These are phyloP conservation scores for Rosellinia necatrix DNA, from an alignment of 2,329 filamentous ascomycete species.

Conservation along the genomic window DNA sequence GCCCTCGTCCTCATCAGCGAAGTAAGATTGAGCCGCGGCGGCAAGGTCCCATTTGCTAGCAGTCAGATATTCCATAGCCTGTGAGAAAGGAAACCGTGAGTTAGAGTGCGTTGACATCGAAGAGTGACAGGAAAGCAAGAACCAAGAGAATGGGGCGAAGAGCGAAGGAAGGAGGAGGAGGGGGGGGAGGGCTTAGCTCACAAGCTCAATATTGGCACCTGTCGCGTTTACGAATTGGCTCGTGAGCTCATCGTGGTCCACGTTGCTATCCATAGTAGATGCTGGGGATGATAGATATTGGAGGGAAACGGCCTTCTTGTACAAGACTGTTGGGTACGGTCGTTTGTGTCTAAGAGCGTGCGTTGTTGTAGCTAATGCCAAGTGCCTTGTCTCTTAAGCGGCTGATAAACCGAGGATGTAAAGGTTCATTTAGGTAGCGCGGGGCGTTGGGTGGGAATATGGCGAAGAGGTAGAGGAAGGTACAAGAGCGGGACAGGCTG, in stretches of 20 bases:
- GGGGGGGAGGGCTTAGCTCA: conserved; percentile 33
- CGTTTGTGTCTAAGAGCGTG: background rate
- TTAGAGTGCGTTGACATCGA: background rate
- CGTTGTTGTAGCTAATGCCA: too few relatives aligned
- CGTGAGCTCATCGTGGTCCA: conserved; percentile 50
- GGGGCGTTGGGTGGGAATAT: too few relatives aligned
- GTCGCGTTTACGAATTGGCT: conserved; percentile 62
- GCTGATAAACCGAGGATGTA: too few relatives aligned
- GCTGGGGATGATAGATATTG: background rate
- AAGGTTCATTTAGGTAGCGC: too few relatives aligned
- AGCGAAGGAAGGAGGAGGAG: background rate
- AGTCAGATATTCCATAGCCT: conserved; percentile 71
- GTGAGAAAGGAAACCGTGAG: background rate
- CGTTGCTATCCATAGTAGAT: conserved; percentile 42
- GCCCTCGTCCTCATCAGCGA: conserved; percentile 58
- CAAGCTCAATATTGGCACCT: conserved; percentile 49
- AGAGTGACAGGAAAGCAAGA: background rate
- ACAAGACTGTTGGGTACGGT: background rate
- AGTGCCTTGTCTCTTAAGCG: too few relatives aligned
- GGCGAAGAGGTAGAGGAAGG: too few relatives aligned
- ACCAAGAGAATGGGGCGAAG: background rate
- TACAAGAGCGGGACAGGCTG: too few relatives aligned
- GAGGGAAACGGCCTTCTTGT: background rate
- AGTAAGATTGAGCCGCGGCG: conserved; percentile 66
- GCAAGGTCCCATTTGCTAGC: conserved; percentile 70